Conservation (phyloP, 2,329 filamentous ascomycete species). For the Penicillium sp. region DNA sequence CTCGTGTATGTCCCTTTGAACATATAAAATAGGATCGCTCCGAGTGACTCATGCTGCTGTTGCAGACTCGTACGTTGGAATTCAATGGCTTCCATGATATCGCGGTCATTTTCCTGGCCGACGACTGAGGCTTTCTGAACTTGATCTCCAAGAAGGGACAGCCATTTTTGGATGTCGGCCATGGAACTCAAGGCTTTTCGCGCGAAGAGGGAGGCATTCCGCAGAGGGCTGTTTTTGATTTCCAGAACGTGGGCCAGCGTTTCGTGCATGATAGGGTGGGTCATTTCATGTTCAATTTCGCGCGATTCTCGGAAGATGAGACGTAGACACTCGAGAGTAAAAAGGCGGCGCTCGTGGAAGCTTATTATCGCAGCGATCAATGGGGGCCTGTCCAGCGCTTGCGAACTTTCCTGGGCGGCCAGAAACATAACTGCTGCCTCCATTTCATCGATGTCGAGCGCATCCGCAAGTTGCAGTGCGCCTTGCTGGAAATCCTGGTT, state of each 20-base stretch:
- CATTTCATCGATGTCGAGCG: constrained; percentile 84
- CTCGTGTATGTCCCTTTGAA: constrained; percentile 72
- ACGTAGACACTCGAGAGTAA: constrained; percentile 77
- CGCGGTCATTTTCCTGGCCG: constrained; percentile 61
- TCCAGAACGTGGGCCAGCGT: constrained; percentile 59
- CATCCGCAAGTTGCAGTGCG: constrained; percentile 77
- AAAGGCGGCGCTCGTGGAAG: constrained; percentile 82
- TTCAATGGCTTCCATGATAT: constrained; percentile 73
- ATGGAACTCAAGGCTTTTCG: constrained; percentile 74
- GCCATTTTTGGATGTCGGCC: constrained; percentile 71
- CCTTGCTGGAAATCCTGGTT: constrained; percentile 86
- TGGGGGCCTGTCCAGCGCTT: constrained; percentile 67
- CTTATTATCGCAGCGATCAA: constrained; percentile 78
- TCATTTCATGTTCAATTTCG: constrained; percentile 57
- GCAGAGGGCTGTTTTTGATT: constrained; percentile 48
- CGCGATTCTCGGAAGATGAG: constrained; percentile 70
- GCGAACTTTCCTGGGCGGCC: constrained; percentile 66
- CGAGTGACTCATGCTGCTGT: constrained; percentile 85
- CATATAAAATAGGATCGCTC: constrained; percentile 73
- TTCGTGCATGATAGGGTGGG: constrained; percentile 54
- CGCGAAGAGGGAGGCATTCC: constrained; percentile 62
- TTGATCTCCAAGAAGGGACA: constrained; percentile 72
- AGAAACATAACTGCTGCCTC: constrained; percentile 75
- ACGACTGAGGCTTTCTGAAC: constrained; percentile 72
- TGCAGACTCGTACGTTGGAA: constrained; percentile 76